Evolutionary conservation across 2,329 filamentous ascomycete species (phyloP).

Genomic region (Amauroascus verrucosus): DNA sequence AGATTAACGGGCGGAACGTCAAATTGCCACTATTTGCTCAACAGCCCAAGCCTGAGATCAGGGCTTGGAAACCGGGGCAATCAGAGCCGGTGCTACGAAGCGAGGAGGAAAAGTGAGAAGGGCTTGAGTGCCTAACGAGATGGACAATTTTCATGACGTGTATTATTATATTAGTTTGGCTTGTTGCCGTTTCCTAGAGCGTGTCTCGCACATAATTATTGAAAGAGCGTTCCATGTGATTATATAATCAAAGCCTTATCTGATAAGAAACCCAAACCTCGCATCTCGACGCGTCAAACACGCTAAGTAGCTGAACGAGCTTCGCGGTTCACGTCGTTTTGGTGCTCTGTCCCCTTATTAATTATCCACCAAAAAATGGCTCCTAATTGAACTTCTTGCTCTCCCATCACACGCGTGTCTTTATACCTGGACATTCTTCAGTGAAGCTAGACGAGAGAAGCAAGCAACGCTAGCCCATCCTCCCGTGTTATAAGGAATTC

Average conservation of each 20-base stretch:
- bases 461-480: constrained; percentile 4
- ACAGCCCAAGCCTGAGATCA: background rate
- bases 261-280: background rate
- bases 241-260: background rate
- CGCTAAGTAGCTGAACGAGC: background rate
- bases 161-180: background rate
- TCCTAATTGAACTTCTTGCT: background rate
- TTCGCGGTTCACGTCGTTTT: background rate
- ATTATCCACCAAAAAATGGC: background rate
- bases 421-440: background rate
- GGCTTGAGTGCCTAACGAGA: background rate
- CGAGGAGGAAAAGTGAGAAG: background rate
- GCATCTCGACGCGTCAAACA: background rate
- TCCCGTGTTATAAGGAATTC: constrained; percentile 18
- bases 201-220: background rate
- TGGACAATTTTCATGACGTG: background rate
- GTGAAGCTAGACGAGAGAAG: constrained; percentile 1
- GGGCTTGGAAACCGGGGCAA: constrained; percentile 5
- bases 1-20: constrained; percentile 11
- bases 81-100: background rate
- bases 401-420: background rate
- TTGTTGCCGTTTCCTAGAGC: background rate
- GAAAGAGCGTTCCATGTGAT: background rate
- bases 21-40: constrained; percentile 7
- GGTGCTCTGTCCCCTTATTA: background rate